Evolutionary conservation across 495 filamentous ascomycete species (phyloP).

Genomic region (Penicillium fimorum): DNA sequence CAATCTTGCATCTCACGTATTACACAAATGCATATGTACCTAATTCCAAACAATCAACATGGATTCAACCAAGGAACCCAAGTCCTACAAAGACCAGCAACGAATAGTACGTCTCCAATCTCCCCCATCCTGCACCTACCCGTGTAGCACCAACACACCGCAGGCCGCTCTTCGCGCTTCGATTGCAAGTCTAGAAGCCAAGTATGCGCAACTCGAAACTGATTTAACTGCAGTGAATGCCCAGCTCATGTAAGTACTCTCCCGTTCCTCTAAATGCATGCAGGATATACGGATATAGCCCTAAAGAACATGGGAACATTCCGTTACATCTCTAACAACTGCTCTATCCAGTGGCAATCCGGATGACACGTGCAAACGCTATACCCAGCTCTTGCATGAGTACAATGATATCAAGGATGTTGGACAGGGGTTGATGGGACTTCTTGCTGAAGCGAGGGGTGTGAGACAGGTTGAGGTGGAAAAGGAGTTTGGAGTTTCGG

Average conservation of each 20-base stretch:
- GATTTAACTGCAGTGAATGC: slow-evolving; percentile 33
- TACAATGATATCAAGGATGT: slow-evolving; percentile 81
- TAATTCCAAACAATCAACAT: neutral
- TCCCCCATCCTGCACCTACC: neutral
- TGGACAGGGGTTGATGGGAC: slow-evolving; percentile 67
- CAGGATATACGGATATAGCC: neutral
- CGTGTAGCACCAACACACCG: slow-evolving; percentile 3
- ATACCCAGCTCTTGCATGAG: slow-evolving; percentile 66
- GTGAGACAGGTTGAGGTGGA: slow-evolving; percentile 62
- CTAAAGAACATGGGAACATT: neutral
- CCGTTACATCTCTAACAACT: slow-evolving; percentile 1
- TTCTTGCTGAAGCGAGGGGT: slow-evolving; percentile 70
- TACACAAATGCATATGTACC: neutral
- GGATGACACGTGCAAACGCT: slow-evolving; percentile 52
- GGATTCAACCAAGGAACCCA: slow-evolving; percentile 8
- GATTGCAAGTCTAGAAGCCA: slow-evolving; percentile 36
- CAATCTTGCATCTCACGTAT: neutral
- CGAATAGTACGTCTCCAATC: slow-evolving; percentile 15
- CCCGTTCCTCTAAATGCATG: neutral
- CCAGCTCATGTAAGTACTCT: slow-evolving; percentile 38
- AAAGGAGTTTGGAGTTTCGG: slow-evolving; percentile 51
- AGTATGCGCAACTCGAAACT: slow-evolving; percentile 29
- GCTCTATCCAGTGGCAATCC: slow-evolving; percentile 27
- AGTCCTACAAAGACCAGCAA: slow-evolving; percentile 11
- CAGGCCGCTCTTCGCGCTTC: slow-evolving; percentile 34